Conservation (phyloP, 148 eudicot species). For the Polygonum aviculare region DNA sequence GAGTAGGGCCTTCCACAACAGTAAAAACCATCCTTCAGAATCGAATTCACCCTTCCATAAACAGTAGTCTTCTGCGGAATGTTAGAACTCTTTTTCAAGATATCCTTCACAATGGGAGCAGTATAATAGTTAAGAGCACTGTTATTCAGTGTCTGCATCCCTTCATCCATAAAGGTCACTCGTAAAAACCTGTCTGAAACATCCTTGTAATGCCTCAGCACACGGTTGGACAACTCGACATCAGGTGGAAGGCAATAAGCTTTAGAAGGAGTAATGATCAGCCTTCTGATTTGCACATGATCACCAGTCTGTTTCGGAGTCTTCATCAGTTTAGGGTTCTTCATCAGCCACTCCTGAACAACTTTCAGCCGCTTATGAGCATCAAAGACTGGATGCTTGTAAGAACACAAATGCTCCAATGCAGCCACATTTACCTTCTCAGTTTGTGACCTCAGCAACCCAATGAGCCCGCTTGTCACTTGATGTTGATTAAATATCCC, state of each 20-base stretch:
- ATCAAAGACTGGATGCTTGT: slow-evolving; percentile 51
- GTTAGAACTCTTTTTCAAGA: slow-evolving; percentile 21
- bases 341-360: slow-evolving; percentile 59
- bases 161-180: slow-evolving; percentile 92
- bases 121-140: slow-evolving; percentile 45
- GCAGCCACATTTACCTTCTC: slow-evolving; percentile 60
- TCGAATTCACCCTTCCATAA: slow-evolving; percentile 45
- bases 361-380: slow-evolving; percentile 33
- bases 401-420: slow-evolving; percentile 57
- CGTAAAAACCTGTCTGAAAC: slow-evolving; percentile 70
- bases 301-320: slow-evolving; percentile 32
- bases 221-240: slow-evolving; percentile 73
- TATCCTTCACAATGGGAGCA: slow-evolving; percentile 52
- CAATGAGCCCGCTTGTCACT: slow-evolving; percentile 38
- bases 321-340: slow-evolving; percentile 48
- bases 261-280: slow-evolving; percentile 80
- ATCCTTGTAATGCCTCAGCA: slow-evolving; percentile 50
- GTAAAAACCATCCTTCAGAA: slow-evolving; percentile 46
- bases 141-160: slow-evolving; percentile 52
- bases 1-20: slow-evolving; percentile 64
- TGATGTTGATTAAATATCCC: slow-evolving; percentile 69
- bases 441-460: slow-evolving; percentile 38
- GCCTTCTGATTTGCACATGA: slow-evolving; percentile 57
- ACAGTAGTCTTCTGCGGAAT: slow-evolving; percentile 43
- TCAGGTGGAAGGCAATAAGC: slow-evolving; percentile 84